phyloP scores from a whole-genome alignment of 345 rosid species.

The Cardamine resedifolia region DNA sequence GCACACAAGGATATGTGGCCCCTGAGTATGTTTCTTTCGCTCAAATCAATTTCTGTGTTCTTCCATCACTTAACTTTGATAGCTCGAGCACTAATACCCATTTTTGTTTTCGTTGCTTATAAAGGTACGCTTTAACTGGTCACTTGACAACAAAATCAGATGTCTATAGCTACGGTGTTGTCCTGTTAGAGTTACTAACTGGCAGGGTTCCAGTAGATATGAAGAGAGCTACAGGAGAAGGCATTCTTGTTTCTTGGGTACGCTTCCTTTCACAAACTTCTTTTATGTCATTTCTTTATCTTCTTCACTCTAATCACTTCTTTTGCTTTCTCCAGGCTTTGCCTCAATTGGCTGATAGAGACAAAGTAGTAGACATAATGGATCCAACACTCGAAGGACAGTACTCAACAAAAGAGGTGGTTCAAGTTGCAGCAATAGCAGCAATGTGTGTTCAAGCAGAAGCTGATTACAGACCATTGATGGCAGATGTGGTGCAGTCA shows the following conservation, averaged over 20 bases:
- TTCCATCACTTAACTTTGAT: not conserved
- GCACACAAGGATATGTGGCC: constrained; percentile 81
- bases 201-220: constrained; percentile 88
- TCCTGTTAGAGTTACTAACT: constrained; percentile 81
- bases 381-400: constrained; percentile 84
- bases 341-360: constrained; percentile 72
- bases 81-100: not conserved
- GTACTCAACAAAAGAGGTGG: constrained; percentile 74
- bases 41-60: not conserved
- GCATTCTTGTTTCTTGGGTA: constrained; percentile 87
- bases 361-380: constrained; percentile 80
- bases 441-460: constrained; percentile 95
- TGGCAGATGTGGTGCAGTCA: constrained; percentile 96
- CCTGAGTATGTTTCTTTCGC: constrained; percentile 57
- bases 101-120: not conserved
- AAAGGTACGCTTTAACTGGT: constrained; percentile 90
- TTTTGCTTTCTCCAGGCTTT: constrained; percentile 51
- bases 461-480: constrained; percentile 86
- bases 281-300: not conserved
- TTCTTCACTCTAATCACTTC: not conserved
- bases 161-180: constrained; percentile 91
- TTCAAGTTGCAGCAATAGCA: constrained; percentile 95
- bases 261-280: constrained; percentile 3
- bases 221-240: constrained; percentile 83
- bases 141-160: constrained; percentile 95